A percentile compares a stretch with the other conserved stretches of the same genome.
phyloP scores from a whole-genome alignment of 177 flowering plant genomes.

The Telopea speciosissima region DNA sequence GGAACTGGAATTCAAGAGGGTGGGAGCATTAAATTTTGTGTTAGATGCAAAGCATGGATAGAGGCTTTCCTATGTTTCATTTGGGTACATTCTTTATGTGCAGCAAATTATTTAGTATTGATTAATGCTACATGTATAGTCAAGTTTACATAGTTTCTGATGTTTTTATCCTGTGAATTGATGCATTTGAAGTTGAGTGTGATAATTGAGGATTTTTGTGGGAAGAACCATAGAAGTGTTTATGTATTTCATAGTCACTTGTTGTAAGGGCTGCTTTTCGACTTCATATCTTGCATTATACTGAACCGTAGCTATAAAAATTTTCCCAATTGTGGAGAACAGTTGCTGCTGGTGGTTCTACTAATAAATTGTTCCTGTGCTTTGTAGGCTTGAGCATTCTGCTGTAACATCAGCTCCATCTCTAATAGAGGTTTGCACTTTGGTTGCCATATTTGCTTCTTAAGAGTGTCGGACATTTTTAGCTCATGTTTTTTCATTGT shows the following conservation, averaged over 20 bases:
- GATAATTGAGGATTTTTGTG: neutral
- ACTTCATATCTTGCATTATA: too few species aligned
- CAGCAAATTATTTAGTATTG: neutral
- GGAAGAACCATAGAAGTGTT: neutral
- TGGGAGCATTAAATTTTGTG: neutral
- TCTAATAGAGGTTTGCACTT: conserved; percentile 54
- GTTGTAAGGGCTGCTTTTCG: neutral
- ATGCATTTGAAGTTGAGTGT: neutral
- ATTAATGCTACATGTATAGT: neutral
- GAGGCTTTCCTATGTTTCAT: neutral
- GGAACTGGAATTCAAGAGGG: neutral
- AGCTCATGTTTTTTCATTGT: conserved; percentile 6
- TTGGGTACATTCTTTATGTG: neutral
- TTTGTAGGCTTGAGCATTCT: conserved; percentile 69
- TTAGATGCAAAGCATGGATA: neutral
- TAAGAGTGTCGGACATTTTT: conserved; percentile 10
- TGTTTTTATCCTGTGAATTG: neutral
- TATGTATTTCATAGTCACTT: neutral
- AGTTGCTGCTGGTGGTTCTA: neutral
- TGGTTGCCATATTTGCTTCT: neutral
- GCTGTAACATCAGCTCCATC: conserved; percentile 77
- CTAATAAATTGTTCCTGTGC: neutral
- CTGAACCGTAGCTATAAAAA: too few species aligned
- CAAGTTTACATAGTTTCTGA: neutral
- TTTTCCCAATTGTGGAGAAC: neutral